Evolutionary conservation across 1,284 basidiomycete genomes (phyloP), one percentile per base, ranked within the genome.

Genomic region (Ganoderma meredithae): DNA sequence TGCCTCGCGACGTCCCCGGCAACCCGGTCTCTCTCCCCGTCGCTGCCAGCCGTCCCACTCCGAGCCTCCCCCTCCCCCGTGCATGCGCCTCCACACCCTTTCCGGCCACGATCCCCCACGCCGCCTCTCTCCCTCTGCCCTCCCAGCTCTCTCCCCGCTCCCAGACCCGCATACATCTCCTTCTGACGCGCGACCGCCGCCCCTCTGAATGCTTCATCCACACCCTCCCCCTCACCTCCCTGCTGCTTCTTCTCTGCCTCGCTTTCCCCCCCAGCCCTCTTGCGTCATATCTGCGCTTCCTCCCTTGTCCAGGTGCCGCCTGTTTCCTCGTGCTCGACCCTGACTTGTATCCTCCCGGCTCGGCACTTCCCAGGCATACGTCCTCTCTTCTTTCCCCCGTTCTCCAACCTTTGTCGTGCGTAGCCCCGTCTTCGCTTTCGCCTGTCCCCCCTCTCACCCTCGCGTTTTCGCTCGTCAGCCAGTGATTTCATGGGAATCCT

Each of bases 81-180:
- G 65, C 70, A 69, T 70, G 66, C 64, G 47, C 66, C 47, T 60
- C 64, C 49, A 63, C 62, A 56, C 71, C 64, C 62, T 58, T 62
- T 56, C 66, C 56, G 33, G 63, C 62, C 53, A 65, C 63, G 65
- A 60, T 55, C 60, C 66, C 59, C 60, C 66, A 60, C 56, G 22
- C 64, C 40, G 62, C 60, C n/a, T 62, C 43, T 44, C 58, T 43
- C 65, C 66, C 56, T n/a, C 77, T 78, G 66, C 77, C 78, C 62
- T 72, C 69, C 47, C 75, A 79, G 79, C 74, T 80, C 81, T 27
- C 80, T 81, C 81, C 33, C 77, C 80, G 19, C 80, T n/a, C 79
- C 9, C 80, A 80, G 47, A 71, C 76, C 74, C 69, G 74, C 68
- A 66, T 53, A 63, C 59, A 60, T 41, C 68, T 63, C 67, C 60